Conservation (phyloP, 2,329 filamentous ascomycete genomes). For the Teratosphaeria epicoccoides region DNA sequence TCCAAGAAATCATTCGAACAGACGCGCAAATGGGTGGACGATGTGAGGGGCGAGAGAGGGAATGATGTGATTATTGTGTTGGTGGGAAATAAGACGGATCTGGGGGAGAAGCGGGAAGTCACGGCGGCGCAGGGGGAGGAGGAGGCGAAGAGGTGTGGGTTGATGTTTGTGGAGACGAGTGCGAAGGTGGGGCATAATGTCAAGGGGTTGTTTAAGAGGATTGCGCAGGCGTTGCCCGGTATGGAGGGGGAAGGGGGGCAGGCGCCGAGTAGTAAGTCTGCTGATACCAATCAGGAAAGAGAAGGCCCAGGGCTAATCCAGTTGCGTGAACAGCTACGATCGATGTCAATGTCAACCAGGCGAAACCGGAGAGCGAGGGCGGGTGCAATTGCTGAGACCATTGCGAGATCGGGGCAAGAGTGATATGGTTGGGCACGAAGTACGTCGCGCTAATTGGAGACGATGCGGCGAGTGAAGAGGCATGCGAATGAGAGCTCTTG, state of each 20-base stretch:
- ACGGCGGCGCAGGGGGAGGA: conserved; percentile 94
- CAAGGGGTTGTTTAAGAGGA: conserved; percentile 92
- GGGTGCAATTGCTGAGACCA: conserved; percentile 25
- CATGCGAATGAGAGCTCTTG: not conserved
- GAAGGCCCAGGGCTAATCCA: not conserved
- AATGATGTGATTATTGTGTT: conserved; percentile 98
- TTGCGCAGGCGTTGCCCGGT: conserved; percentile 91
- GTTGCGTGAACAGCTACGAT: conserved; percentile 19
- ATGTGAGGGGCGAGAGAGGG: conserved; percentile 88
- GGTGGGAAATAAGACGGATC: conserved; percentile 97
- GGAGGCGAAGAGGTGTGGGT: conserved; percentile 92
- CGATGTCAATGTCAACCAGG: conserved; percentile 27
- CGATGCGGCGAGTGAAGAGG: too few species aligned
- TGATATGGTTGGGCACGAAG: not conserved
- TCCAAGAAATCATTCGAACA: conserved; percentile 89
- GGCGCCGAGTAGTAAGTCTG: conserved; percentile 63
- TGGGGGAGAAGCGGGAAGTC: conserved; percentile 96
- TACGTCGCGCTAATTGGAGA: not conserved
- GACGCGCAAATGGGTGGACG: conserved; percentile 98
- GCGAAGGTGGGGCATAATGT: conserved; percentile 97
- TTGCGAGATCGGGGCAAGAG: not conserved
- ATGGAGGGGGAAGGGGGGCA: conserved; percentile 88
- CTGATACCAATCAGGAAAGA: not conserved
- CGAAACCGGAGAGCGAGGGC: conserved; percentile 27
- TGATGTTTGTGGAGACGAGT: conserved; percentile 99